Conservation (phyloP, 495 filamentous ascomycete species). For the Penicillium dipodomyicola region DNA sequence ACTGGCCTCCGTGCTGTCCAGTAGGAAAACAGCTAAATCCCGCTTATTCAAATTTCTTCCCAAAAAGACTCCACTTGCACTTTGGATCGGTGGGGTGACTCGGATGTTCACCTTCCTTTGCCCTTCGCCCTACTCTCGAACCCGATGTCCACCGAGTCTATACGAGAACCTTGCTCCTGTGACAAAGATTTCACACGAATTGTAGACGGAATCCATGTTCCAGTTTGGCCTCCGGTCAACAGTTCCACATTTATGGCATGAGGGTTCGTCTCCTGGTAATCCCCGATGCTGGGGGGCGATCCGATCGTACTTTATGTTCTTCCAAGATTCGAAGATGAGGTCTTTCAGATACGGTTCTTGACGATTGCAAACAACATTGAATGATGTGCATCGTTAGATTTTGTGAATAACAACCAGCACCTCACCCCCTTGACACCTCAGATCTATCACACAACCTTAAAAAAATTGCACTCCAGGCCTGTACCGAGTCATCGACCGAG, state of each 20-base stretch:
- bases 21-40: slow-evolving; percentile 10
- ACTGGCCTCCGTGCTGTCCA: slow-evolving; percentile 9
- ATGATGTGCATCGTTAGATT: background rate
- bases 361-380: background rate
- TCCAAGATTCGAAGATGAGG: background rate
- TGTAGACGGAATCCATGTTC: slow-evolving; percentile 8
- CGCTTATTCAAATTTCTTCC: slow-evolving; percentile 5
- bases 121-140: background rate
- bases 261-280: background rate
- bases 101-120: slow-evolving; percentile 24
- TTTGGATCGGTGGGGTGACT: slow-evolving; percentile 26
- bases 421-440: background rate
- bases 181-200: slow-evolving; percentile 14
- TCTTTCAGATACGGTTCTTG: background rate
- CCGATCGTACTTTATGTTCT: slow-evolving; percentile 3
- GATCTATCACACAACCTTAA: slow-evolving; percentile 3
- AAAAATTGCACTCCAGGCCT: background rate
- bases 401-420: background rate
- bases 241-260: slow-evolving; percentile 2
- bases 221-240: slow-evolving; percentile 13
- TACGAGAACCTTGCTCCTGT: slow-evolving; percentile 3
- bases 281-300: background rate
- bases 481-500: background rate
- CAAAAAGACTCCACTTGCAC: slow-evolving; percentile 10
- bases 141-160: slow-evolving; percentile 13